Conservation (phyloP, 257 asterid species). For the Perilla frutescens region DNA sequence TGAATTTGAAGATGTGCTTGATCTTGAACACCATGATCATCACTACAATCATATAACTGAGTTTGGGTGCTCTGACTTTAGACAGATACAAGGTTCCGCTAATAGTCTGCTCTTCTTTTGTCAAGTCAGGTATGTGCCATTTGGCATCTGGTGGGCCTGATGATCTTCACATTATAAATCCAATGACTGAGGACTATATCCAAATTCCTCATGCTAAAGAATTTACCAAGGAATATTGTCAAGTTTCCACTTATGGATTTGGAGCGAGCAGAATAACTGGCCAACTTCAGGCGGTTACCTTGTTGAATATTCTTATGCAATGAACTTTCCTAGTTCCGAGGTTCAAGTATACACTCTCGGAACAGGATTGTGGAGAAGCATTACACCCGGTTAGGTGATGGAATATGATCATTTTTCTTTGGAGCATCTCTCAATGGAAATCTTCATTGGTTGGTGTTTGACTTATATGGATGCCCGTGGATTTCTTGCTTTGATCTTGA, state of each 20-base stretch:
- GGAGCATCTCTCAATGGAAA: conserved; percentile 44
- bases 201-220: conserved; percentile 34
- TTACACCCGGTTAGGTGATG: neutral
- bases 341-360: conserved; percentile 51
- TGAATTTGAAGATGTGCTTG: conserved; percentile 28
- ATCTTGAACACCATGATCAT: conserved; percentile 34
- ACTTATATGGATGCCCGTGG: neutral
- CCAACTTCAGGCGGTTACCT: conserved; percentile 39
- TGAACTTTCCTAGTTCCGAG: no score
- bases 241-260: conserved; percentile 42
- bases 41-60: neutral
- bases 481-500: conserved; percentile 48
- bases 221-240: neutral
- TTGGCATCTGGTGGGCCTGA: neutral
- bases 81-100: conserved; percentile 15
- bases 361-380: conserved; percentile 43
- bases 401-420: no score
- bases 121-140: neutral
- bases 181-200: conserved; percentile 42
- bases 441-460: conserved; percentile 49
- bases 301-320: no score
- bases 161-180: conserved; percentile 44
- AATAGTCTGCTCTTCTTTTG: conserved; percentile 38
- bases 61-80: no score
- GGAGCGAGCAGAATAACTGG: conserved; percentile 39